These are phyloP conservation scores for Berkeleyomyces rouxiae DNA, from an alignment of 2,329 filamentous ascomycete genomes.

Conservation along the genomic window DNA sequence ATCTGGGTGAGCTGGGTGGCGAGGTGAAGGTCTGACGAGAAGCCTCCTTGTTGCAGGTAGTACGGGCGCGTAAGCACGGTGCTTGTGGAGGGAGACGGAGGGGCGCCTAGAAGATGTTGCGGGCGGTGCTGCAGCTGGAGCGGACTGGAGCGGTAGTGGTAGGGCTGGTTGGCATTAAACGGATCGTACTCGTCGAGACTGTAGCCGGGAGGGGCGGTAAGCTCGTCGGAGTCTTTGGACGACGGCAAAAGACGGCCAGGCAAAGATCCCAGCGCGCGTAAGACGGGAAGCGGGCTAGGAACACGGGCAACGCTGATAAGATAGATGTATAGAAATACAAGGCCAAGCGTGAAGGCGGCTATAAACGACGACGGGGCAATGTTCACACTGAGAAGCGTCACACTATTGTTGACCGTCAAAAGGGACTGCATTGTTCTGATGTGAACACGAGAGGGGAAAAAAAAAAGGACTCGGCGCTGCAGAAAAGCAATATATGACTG, in stretches of 20 bases:
- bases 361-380: constrained; percentile 43
- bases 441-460: background rate
- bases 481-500: too few species aligned
- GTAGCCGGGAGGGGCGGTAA: background rate
- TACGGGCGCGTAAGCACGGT: constrained; percentile 8
- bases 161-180: background rate
- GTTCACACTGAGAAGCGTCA: constrained; percentile 41
- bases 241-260: constrained; percentile 2
- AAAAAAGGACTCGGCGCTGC: background rate
- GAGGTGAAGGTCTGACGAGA: constrained; percentile 12
- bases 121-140: background rate
- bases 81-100: constrained; percentile 1
- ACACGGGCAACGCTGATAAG: constrained; percentile 16
- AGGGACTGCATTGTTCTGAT: constrained; percentile 36
- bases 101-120: background rate
- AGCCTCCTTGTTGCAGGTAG: constrained; percentile 9
- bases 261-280: constrained; percentile 10
- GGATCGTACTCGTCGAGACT: constrained; percentile 6
- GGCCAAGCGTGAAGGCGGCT: constrained; percentile 30
- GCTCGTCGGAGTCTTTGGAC: background rate
- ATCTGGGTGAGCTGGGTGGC: constrained; percentile 11
- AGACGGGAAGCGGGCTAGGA: constrained; percentile 10
- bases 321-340: constrained; percentile 36
- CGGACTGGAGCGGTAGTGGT: background rate
- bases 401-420: constrained; percentile 44